A percentile compares a stretch with the other conserved stretches of the same genome.
Conservation (phyloP, 2,329 filamentous ascomycete genomes). For the Curvularia lunata region DNA sequence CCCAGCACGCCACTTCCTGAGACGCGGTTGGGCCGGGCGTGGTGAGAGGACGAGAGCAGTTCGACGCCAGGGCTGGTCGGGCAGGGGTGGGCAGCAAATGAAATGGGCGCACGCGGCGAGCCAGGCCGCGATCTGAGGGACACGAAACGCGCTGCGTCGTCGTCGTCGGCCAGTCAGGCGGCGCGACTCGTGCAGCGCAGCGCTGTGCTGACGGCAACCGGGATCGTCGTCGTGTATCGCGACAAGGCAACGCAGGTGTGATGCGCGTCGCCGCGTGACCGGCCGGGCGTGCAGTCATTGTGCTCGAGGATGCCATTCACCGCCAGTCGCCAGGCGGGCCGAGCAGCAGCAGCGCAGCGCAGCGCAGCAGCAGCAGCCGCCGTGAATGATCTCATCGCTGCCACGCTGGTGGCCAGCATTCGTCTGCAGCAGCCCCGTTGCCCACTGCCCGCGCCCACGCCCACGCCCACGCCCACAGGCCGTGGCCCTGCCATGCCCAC, state of each 20-base stretch:
- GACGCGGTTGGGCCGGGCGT: constrained; percentile 30
- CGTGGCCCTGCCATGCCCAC: neutral
- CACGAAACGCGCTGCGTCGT: constrained; percentile 40
- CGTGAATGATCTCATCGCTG: no score
- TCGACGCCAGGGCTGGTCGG: constrained; percentile 34
- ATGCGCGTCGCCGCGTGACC: constrained; percentile 28
- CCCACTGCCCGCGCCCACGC: neutral
- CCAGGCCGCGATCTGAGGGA: constrained; percentile 20
- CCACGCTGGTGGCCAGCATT: neutral
- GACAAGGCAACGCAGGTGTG: constrained; percentile 25
- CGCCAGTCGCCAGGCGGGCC: constrained; percentile 28
- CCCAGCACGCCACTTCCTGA: constrained; percentile 24
- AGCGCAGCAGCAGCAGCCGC: no score
- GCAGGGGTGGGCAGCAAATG: constrained; percentile 41
- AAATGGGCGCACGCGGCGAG: constrained; percentile 29
- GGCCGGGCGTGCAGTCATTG: constrained; percentile 10
- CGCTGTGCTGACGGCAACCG: constrained; percentile 24
- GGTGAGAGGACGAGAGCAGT: constrained; percentile 21
- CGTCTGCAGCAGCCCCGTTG: no score
- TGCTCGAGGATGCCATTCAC: constrained; percentile 25
- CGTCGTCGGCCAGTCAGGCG: constrained; percentile 52
- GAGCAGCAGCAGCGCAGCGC: constrained; percentile 25
- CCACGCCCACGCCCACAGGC: no score
- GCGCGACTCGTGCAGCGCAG: constrained; percentile 72
- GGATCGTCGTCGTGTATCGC: constrained; percentile 30